Conservation (phyloP, 805 yeast species). For the Metschnikowia aberdeeniae region DNA sequence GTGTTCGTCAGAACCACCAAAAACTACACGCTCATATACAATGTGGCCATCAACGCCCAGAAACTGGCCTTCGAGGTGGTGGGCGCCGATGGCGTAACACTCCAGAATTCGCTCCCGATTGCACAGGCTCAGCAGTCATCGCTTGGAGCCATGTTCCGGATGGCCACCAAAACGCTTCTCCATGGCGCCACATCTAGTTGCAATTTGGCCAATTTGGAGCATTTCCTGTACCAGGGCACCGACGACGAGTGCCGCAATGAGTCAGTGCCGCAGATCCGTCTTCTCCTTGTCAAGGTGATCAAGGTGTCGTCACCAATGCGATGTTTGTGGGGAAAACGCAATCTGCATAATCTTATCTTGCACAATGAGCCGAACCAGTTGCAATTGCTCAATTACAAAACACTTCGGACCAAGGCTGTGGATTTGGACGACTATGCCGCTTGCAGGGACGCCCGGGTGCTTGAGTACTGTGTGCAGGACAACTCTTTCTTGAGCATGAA, state of each 20-base stretch:
- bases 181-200: constrained; percentile 20
- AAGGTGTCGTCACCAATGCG: constrained; percentile 31
- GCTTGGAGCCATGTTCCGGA: constrained; percentile 25
- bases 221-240: constrained; percentile 23
- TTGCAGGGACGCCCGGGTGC: constrained; percentile 19
- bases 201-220: constrained; percentile 35
- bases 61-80: constrained; percentile 31
- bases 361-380: constrained; percentile 24
- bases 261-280: constrained; percentile 24
- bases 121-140: constrained; percentile 25
- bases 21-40: constrained; percentile 15
- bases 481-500: constrained; percentile 30
- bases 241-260: constrained; percentile 31
- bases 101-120: constrained; percentile 36
- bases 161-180: constrained; percentile 32
- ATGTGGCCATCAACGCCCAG: constrained; percentile 24
- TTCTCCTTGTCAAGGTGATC: constrained; percentile 29
- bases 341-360: constrained; percentile 36
- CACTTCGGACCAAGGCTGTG: constrained; percentile 27
- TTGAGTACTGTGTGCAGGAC: constrained; percentile 24
- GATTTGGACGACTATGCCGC: constrained; percentile 28
- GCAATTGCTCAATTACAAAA: constrained; percentile 33
- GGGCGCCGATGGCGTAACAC: constrained; percentile 23
- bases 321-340: constrained; percentile 34
- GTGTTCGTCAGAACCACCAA: constrained; percentile 13